Evolutionary conservation across 495 filamentous ascomycete species (phyloP), one percentile per base, ranked within the genome.

Genomic region (Parachaetomium inaequale): DNA sequence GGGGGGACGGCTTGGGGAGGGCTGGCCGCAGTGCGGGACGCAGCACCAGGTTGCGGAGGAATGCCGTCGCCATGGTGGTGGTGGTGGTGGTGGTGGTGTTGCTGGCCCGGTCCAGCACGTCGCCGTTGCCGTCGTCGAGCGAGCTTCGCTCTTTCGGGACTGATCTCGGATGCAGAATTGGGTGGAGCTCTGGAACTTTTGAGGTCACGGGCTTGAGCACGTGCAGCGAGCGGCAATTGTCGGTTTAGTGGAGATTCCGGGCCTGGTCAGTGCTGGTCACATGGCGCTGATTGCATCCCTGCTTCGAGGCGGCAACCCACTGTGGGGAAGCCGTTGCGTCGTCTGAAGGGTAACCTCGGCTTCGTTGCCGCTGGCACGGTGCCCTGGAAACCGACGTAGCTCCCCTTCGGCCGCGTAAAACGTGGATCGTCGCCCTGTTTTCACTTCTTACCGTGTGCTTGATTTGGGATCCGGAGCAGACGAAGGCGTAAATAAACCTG

Each of bases 31-130:
- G 32, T 23, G 68, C 58, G 36, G 74, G 67, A 56, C 58, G 49
- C 15, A 73, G 56, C 21, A 67, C 62, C 56, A 70, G 60, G 43
- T 55, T 72, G 14, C 68, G 69, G 61, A 72, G 46, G 47, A 73
- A 65, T n/a, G 61, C 32, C 59, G 66, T 68, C 67, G 67, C 67
- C 69, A 72, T 73, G 36, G 40, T 65, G 54, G 29, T 55, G 50
- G 50, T n/a, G 14, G 58, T 45, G 12, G 36, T 40, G 36, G 36
- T 4, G 36, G 14, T 42, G 47, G 36, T 59, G 58, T 59, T 55
- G 66, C 62, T 25, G 31, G 40, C 58, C 46, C 55, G 34, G 40
- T 52, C 58, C 49, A 53, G 53, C 29, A 36, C 43, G 46, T 57
- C 56, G 49, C 52, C 51, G 59, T 28, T 32, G 50, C 52, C 56